These are phyloP conservation scores for Helichrysum umbraculigerum DNA, from an alignment of 129 eudicot species.

Conservation along the genomic window DNA sequence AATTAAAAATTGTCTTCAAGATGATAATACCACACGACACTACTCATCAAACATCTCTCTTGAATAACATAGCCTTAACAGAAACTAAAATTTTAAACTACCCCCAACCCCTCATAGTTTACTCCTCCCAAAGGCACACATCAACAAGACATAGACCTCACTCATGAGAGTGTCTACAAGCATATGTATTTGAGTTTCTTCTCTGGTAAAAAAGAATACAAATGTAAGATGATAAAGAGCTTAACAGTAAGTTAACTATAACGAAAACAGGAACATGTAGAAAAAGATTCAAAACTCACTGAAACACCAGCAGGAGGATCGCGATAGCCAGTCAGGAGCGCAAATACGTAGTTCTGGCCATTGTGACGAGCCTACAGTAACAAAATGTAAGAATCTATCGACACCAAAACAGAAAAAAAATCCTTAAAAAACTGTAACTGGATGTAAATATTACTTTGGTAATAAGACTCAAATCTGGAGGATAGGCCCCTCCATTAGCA, in stretches of 20 bases:
- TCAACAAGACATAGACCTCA: not conserved
- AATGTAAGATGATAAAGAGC: not conserved
- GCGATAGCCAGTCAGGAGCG: slow-evolving; percentile 90
- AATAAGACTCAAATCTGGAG: slow-evolving; percentile 89
- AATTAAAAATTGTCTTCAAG: not conserved
- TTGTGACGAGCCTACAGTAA: slow-evolving; percentile 78
- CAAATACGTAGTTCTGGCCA: slow-evolving; percentile 90
- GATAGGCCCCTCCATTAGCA: slow-evolving; percentile 96
- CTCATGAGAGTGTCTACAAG: slow-evolving; percentile 20
- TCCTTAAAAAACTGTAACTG: not conserved
- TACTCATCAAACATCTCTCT: slow-evolving; percentile 1
- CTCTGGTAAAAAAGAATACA: not conserved
- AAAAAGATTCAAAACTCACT: slow-evolving; percentile 41
- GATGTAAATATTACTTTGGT: slow-evolving; percentile 58
- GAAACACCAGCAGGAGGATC: slow-evolving; percentile 96
- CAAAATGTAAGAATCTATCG: slow-evolving; percentile 1
- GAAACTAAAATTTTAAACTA: not conserved
- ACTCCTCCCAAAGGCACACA: not conserved
- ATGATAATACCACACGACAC: not conserved
- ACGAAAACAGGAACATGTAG: slow-evolving; percentile 9
- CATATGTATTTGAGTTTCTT: not conserved
- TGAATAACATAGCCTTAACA: not conserved
- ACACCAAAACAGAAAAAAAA: not conserved
- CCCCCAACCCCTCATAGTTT: not conserved
- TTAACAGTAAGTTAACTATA: not conserved